These are phyloP conservation scores for Mucor piriformis DNA, from an alignment of 371 early-diverging fungal genomes.

Conservation along the genomic window DNA sequence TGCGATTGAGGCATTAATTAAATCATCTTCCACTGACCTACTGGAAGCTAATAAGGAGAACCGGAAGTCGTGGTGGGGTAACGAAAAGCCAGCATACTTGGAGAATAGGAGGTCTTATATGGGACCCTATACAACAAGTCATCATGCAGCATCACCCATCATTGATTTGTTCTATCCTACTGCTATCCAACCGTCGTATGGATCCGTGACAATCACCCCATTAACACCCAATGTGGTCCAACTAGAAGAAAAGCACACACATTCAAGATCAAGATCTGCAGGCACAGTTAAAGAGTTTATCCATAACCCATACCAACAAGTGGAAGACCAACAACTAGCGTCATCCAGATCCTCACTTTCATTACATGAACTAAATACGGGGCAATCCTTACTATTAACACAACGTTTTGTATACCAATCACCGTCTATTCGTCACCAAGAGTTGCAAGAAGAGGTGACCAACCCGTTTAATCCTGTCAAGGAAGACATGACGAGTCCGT, in stretches of 20 bases:
- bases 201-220: conserved; percentile 13
- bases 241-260: conserved; percentile 20
- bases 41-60: background rate
- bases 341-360: conserved; percentile 28
- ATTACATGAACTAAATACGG: conserved; percentile 40
- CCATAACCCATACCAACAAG: conserved; percentile 14
- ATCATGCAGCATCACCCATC: background rate
- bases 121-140: conserved; percentile 28
- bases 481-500: conserved; percentile 12
- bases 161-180: conserved; percentile 8
- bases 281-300: conserved; percentile 21
- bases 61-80: conserved; percentile 25
- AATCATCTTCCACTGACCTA: background rate
- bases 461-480: background rate
- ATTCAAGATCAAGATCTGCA: conserved; percentile 43
- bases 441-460: background rate
- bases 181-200: conserved; percentile 2
- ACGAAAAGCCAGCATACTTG: conserved; percentile 12
- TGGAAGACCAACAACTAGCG: conserved; percentile 15
- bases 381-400: conserved; percentile 42
- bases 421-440: conserved; percentile 18
- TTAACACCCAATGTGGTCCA: conserved; percentile 7
- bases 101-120: conserved; percentile 21
- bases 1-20: conserved; percentile 46
- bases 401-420: conserved; percentile 45